Evolutionary conservation across 2,329 filamentous ascomycete species (phyloP).

Genomic region (Alternaria infectoria): DNA sequence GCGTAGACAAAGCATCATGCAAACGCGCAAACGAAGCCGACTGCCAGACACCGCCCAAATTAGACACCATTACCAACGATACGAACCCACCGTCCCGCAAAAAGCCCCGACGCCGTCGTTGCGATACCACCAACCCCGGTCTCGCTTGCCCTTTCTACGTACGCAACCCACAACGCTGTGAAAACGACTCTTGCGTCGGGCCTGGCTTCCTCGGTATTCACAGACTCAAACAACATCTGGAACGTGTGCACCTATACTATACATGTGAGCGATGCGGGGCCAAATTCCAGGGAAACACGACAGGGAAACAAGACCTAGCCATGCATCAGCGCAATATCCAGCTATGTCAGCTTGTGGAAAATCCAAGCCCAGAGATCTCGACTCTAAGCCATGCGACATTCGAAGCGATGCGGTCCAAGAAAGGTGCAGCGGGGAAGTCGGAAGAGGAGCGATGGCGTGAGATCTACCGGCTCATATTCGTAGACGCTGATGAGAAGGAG

Average conservation of each 20-base stretch:
- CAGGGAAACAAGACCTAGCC: background rate
- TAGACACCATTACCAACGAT: background rate
- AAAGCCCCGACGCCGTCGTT: background rate
- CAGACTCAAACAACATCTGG: background rate
- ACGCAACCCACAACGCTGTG: background rate
- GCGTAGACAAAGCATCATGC: background rate
- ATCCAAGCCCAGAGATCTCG: background rate
- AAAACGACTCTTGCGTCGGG: background rate
- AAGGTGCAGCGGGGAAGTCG: background rate
- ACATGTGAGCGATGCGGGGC: background rate
- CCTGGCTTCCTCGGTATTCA: background rate
- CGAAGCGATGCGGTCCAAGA: background rate
- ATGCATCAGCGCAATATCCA: background rate
- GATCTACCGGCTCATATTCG: background rate
- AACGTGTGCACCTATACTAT: background rate
- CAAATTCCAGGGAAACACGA: background rate
- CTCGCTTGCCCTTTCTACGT: background rate
- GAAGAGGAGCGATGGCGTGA: background rate
- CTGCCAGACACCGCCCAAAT: background rate
- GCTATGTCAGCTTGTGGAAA: background rate
- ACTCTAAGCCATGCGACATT: background rate
- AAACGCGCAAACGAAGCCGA: background rate
- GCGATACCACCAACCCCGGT: background rate
- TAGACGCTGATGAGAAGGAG: background rate
- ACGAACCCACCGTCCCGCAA: background rate